Evolutionary conservation across 306 rosid species (phyloP).

Genomic region (Biancaea sappan): DNA sequence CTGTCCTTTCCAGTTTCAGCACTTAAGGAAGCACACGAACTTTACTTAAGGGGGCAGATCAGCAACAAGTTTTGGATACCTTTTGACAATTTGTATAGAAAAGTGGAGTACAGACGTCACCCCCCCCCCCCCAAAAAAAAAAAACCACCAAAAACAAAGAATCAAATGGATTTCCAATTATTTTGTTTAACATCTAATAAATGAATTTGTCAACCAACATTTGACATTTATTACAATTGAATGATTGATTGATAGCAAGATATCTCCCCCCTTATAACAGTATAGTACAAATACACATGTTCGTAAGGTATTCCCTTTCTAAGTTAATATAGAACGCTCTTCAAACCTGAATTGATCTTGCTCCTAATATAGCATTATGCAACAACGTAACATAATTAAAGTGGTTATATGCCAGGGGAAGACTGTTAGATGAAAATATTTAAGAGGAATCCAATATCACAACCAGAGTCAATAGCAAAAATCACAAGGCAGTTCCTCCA

Average conservation of each 20-base stretch:
- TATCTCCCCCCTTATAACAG: background rate
- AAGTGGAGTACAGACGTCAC: too few relatives aligned
- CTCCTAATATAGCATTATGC: background rate
- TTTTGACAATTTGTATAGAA: too few relatives aligned
- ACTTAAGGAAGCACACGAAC: background rate
- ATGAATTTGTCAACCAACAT: background rate
- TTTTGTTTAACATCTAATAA: too few relatives aligned
- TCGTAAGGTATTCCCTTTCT: background rate
- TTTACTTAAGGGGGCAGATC: too few relatives aligned
- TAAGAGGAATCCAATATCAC: slow-evolving; percentile 3
- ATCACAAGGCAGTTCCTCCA: background rate
- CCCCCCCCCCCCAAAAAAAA: too few relatives aligned
- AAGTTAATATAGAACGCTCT: background rate
- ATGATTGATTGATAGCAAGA: background rate
- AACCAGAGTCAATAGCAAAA: background rate
- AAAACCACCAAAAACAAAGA: too few relatives aligned
- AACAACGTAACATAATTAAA: background rate
- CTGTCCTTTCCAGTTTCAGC: background rate
- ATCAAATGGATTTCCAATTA: background rate
- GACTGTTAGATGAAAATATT: background rate
- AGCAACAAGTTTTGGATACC: too few relatives aligned
- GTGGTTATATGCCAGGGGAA: background rate
- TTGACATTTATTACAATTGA: background rate
- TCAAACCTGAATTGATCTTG: background rate
- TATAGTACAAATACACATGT: background rate